Evolutionary conservation across 164 flowering plant genomes (phyloP).

Genomic region (Chimonanthus praecox): DNA sequence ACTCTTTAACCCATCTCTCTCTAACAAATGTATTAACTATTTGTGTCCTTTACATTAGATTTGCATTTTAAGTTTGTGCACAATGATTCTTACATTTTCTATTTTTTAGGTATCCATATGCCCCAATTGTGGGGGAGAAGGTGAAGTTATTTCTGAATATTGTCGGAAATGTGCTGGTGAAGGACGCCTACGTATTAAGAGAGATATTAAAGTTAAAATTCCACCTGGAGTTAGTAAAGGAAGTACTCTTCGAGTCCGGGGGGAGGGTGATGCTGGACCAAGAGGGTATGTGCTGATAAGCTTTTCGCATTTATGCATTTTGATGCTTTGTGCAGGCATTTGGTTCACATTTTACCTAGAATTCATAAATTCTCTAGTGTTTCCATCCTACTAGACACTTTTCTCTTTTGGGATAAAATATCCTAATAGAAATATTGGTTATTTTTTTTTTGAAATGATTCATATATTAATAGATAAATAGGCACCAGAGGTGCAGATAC

Average conservation of each 20-base stretch:
- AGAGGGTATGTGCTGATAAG: slow-evolving; percentile 55
- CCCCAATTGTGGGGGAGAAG: slow-evolving; percentile 88
- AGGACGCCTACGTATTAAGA: slow-evolving; percentile 80
- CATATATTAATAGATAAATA: no score
- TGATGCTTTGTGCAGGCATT: not conserved
- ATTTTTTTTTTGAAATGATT: no score
- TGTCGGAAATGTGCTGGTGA: slow-evolving; percentile 89
- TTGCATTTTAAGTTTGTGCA: not conserved
- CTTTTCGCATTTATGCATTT: not conserved
- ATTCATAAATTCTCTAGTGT: no score
- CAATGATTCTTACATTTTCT: not conserved
- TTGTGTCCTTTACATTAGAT: not conserved
- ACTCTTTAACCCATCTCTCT: not conserved
- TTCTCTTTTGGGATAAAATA: no score
- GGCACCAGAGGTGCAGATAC: no score
- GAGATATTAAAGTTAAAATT: slow-evolving; percentile 86
- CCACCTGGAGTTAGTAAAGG: slow-evolving; percentile 96
- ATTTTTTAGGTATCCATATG: slow-evolving; percentile 49
- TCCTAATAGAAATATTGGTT: no score
- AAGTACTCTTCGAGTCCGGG: slow-evolving; percentile 81
- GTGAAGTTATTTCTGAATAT: slow-evolving; percentile 84
- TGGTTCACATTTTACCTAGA: not conserved
- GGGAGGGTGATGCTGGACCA: slow-evolving; percentile 96
- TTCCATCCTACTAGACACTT: no score
- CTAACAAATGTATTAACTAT: not conserved